Evolutionary conservation across 1,284 basidiomycete species (phyloP), one percentile per base, ranked within the genome.

Genomic region (Trametes versicolor): DNA sequence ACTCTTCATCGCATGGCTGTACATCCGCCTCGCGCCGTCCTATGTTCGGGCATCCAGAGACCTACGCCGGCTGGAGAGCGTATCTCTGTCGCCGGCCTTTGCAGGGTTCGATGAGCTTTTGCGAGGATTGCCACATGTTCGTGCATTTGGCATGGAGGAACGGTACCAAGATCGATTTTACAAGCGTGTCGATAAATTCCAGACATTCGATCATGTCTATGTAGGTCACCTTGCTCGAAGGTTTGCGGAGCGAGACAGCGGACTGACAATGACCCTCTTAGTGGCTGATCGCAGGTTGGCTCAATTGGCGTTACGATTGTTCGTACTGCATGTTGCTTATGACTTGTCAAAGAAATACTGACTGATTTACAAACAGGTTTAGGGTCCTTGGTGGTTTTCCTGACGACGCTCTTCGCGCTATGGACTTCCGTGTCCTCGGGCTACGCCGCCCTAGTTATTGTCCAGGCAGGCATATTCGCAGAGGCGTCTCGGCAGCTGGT

Each of bases 61-160:
- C 73, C 80, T 94, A 27, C 82, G 93, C 59, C 80, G 93, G 47
- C 78, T 94, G 27, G 92, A 95, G 74, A 87, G 87, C 2, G 80
- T 88, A 34, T 87, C 87, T 17, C 78, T 91, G 15, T 91, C 89
- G 2, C 89, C 90, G 2, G 85, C 89, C 0, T 91, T 91, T 72
- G 85, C 90, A 19, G 91, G 91, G 0, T 94, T 92, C 72, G 90
- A 91, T 66, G 94, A 96, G 74, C 80, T 95, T 15, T 81, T 96
- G 43, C 85, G 84, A 45, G 94, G 94, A 4, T 85, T 95, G 45
- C 80, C 89, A 34, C 89, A 93, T 70, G 88, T 96, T 23, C 86
- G 94, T 29, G 94, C 93, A 0, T 96, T 94, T 75, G 91, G 88
- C 2, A 93, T 92, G 82, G 94, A 95, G 72, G 79, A 81, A 34